Evolutionary conservation across 164 flowering plant genomes (phyloP).

Genomic region (Protea cynaroides): DNA sequence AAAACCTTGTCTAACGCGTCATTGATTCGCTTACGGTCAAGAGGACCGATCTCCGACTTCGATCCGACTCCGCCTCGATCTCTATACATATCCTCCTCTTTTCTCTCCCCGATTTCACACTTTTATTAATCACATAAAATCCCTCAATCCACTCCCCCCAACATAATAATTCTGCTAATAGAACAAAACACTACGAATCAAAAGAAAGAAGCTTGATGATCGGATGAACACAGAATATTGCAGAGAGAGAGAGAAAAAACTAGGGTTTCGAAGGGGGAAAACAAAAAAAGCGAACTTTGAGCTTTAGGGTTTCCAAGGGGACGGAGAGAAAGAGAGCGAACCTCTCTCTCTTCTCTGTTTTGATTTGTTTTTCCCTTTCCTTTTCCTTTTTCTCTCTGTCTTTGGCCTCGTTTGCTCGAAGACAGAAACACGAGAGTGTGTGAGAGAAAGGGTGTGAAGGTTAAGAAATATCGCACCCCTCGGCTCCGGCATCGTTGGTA

Average conservation of each 20-base stretch:
- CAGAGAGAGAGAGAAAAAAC: neutral
- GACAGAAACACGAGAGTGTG: neutral
- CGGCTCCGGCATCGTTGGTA: no score
- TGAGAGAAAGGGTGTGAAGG: neutral
- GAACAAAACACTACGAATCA: neutral
- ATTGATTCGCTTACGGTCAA: slow-evolving; percentile 71
- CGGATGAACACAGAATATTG: neutral
- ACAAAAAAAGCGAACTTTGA: neutral
- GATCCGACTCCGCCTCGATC: slow-evolving; percentile 14
- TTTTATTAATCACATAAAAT: neutral
- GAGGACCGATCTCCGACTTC: slow-evolving; percentile 35
- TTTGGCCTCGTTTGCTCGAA: neutral
- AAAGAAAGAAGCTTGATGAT: neutral
- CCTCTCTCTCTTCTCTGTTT: neutral
- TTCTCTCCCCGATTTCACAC: slow-evolving; percentile 9
- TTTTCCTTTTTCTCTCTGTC: no score
- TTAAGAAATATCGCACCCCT: neutral
- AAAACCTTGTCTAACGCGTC: slow-evolving; percentile 68
- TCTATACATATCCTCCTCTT: slow-evolving; percentile 34
- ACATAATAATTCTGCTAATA: slow-evolving; percentile 1
- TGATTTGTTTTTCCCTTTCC: no score
- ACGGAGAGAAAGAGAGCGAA: neutral
- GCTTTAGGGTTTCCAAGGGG: neutral
- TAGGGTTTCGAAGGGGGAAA: neutral
- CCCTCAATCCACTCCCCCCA: neutral